Conservation (phyloP, 2,329 filamentous ascomycete species). For the Plectosphaerella cucumerina region DNA sequence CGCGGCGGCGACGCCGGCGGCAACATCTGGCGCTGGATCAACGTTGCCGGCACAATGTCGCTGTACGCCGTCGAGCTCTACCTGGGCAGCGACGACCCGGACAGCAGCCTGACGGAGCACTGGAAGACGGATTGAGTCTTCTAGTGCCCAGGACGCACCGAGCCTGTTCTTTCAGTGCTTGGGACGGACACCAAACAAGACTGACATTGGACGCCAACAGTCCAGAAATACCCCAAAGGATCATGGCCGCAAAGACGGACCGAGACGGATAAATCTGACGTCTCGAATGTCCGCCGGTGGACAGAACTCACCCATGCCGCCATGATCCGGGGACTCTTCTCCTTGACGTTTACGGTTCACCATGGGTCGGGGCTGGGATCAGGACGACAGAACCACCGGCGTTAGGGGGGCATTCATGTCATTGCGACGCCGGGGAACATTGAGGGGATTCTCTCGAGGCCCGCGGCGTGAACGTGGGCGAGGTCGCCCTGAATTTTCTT, state of each 20-base stretch:
- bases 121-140: conserved; percentile 84
- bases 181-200: no score
- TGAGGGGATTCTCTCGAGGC: no score
- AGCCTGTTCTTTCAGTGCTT: no score
- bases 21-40: conserved; percentile 91
- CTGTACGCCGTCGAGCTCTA: conserved; percentile 89
- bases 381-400: conserved; percentile 13
- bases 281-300: no score
- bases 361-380: neutral
- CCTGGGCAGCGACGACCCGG: conserved; percentile 76
- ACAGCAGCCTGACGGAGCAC: conserved; percentile 68
- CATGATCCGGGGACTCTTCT: no score
- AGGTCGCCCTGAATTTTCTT: neutral
- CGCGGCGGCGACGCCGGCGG: conserved; percentile 79
- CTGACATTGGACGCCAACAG: no score
- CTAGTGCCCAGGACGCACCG: no score
- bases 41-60: conserved; percentile 82
- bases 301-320: no score
- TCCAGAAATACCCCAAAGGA: no score
- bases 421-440: neutral
- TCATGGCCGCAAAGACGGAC: no score
- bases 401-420: conserved; percentile 5
- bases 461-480: neutral
- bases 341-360: no score
- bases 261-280: no score